Base-by-base conservation (phyloP, 768 basidiomycete genomes). In the Sutorius australiensis region DNA sequence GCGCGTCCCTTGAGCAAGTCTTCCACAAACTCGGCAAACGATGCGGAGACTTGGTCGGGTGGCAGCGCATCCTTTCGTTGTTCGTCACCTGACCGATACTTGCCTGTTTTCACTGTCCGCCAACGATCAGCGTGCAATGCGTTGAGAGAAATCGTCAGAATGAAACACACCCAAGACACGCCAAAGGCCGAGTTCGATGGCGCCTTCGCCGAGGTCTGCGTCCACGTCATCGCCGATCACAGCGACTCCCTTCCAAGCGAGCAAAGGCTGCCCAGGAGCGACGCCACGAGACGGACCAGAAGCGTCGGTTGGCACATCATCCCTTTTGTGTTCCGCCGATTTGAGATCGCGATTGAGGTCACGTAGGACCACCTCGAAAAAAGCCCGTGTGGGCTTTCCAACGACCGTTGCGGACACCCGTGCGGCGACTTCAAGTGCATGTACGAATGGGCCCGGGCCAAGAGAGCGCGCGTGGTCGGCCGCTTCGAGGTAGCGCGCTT, bases 361-460 rank as follows among this genome's bases (percentile, higher is more conserved):
- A 27, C 63, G 59, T 38, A 89, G 73, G 12, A 80, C 82, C 9
- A 77, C 68, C 53, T 84, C 71, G 58, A 86, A 88, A 61, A 89
- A 88, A 1, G 67, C 58, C 14, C 70, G 70, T 0, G 75, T 76
- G 0, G 87, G 86, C 61, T 89, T 89, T 2, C 87, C 87, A 5
- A 89, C 77, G 17, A 82, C 71, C 41, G 74, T 74, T 0, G 84
- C 81, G 11, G 73, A 56, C 33, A 71, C 62, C 0, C 74, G 77
- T 0, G 78, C 55, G 1, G 84, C 84, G 14, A 70, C 65, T 60
- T 88, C 85, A 13, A 89, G 73, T 0, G 82, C 84, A 2, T 73
- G 66, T 16, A 89, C 78, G 60, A 89, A 89, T 3, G 86, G 84
- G 0, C 87, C 86, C 0, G 85, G 83, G 2, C 87, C 87, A 12